Evolutionary conservation across 345 rosid genomes (phyloP), one percentile per base, ranked within the genome.

Genomic region (Citrus reticulata): DNA sequence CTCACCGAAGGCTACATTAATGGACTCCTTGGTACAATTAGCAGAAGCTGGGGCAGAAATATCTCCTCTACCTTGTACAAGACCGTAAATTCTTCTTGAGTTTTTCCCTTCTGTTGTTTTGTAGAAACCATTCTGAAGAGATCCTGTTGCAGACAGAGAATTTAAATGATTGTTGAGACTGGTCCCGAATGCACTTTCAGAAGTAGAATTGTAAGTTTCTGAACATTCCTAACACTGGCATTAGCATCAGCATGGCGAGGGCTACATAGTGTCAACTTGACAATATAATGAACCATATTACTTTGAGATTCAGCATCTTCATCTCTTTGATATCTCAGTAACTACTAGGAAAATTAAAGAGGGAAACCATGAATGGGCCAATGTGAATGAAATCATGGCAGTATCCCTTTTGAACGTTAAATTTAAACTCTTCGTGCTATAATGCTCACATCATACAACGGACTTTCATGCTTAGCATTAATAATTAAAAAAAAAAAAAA

Each of bases 1-100:
- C 0, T 39, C 42, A 8, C 2, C 0, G 42, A 39, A 7, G 10
- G 42, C 42, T 39, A 39, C 2, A 0, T 39, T 8, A 39, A 39
- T 39, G 7, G 42, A 39, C 42, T 85, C 78, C 64, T 32, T 80
- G 19, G 84, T 76, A 80, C 89, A 86, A 54, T 78, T 65, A 30
- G 73, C 75, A 64, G 87, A 88, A 20, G 77, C 76, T 29, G 75
- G 11, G 14, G 42, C 66, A 24, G 88, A 85, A 37, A 84, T 9
- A 55, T 85, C 88, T 19, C 78, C 83, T 77, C 91, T 82, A 68
- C 90, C 83, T 81, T 82, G 88, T 4, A 80, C 29, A 68, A 86
- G 80, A 69, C 88, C 86, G 27, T 82, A 84, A 74, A 86, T 68
- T 77, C 51, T 85, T 73, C 20, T 54, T 6, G 71, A 30, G 17